Conservation (phyloP, 306 rosid genomes). For the Acacia crassicarpa region DNA sequence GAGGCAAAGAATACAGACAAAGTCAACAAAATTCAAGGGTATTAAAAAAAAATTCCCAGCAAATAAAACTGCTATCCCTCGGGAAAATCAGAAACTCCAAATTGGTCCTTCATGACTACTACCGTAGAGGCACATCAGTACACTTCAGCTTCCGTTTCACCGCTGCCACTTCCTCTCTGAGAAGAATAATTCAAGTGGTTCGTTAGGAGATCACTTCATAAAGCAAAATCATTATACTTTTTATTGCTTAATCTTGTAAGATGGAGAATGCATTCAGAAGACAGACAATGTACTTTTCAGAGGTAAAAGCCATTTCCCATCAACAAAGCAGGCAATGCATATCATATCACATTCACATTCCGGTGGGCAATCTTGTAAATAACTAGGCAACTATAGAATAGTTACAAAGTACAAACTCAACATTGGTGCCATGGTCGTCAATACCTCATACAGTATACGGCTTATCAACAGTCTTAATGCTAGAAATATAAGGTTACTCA, state of each 20-base stretch:
- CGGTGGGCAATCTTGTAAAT: background rate
- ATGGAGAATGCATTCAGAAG: background rate
- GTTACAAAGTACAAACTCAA: slow-evolving; percentile 13
- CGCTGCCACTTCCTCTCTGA: slow-evolving; percentile 93
- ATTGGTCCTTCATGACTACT: slow-evolving; percentile 31
- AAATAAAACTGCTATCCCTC: slow-evolving; percentile 43
- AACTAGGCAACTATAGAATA: background rate
- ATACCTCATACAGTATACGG: slow-evolving; percentile 13
- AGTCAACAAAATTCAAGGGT: slow-evolving; percentile 23
- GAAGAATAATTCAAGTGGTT: slow-evolving; percentile 37
- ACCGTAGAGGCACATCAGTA: slow-evolving; percentile 28
- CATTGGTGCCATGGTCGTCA: background rate
- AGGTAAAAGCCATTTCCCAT: background rate
- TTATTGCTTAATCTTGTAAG: background rate
- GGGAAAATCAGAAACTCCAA: slow-evolving; percentile 30
- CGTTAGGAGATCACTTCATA: slow-evolving; percentile 12
- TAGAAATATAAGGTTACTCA: background rate
- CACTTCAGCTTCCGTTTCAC: slow-evolving; percentile 44
- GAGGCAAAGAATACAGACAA: slow-evolving; percentile 38
- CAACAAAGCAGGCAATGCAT: background rate
- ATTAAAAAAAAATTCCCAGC: slow-evolving; percentile 17
- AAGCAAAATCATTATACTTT: background rate
- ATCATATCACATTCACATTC: background rate
- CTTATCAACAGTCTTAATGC: background rate
- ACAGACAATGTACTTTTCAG: background rate